Evolutionary conservation across 2,329 filamentous ascomycete species (phyloP), one percentile per base, ranked within the genome.

Genomic region (Achaetomium macrosporum): DNA sequence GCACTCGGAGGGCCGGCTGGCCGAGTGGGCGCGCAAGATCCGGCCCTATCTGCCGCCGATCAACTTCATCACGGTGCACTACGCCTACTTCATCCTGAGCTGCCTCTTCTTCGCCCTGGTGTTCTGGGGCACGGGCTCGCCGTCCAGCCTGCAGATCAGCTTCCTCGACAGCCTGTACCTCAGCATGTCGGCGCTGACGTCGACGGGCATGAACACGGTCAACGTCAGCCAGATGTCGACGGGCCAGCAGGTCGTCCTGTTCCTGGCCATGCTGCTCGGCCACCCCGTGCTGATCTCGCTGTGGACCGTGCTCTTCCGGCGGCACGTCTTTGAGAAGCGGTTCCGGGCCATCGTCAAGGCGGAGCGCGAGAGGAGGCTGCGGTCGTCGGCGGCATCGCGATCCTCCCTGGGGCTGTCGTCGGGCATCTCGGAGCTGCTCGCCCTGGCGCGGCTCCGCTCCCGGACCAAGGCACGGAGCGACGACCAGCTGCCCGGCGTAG

Each of bases 91-190:
- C 64, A 71, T 85, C 54, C 46, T 67, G 7, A 75, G 77, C 12
- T 74, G 73, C 54, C 61, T 87, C 2, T 37, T 81, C 31, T 70
- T 73, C 16, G 81, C 81, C 10, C 54, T 80, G 39, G 73, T 87
- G 43, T 83, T 87, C 62, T 87, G 75, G 74, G 74, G 72, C 15
- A 72, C 76, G 0, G 79, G 80, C 0, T 73, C 73, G 5, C 76
- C 79, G 9, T 63, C 66, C 16, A 63, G 69, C 31, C 78, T 25
- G 25, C 4, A 72, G 56, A 74, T 87, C 54, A 69, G 70, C 40
- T 88, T 84, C 67, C 74, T 75, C 19, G 83, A 88, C 65, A 75
- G 80, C 15, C 68, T 88, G 7, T 88, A 87, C 62, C 66, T 87
- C 29, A 76, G 78, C 47, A 73, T 82, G 39, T 83, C 78, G 55